phyloP scores from a whole-genome alignment of 1,284 basidiomycete genomes.

The Apiotrichum siamense region DNA sequence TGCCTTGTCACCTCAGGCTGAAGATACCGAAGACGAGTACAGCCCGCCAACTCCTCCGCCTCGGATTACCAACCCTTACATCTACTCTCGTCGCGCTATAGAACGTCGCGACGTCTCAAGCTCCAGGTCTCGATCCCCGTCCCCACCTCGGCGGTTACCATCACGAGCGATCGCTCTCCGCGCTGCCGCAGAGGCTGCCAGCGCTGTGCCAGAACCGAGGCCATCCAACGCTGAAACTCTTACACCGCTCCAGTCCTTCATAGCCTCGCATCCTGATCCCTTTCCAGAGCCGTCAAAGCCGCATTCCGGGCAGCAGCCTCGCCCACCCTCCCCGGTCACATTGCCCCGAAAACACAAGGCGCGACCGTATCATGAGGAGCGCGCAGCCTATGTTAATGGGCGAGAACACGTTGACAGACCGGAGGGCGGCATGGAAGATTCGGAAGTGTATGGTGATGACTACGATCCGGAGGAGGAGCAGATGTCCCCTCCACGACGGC shows the following conservation, averaged over 20 bases:
- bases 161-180: conserved; percentile 22
- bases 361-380: conserved; percentile 10
- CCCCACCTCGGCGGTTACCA: conserved; percentile 13
- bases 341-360: conserved; percentile 33
- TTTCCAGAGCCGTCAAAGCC: conserved; percentile 6
- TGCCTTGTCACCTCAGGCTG: neutral
- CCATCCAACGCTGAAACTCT: conserved; percentile 9
- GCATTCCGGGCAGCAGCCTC: conserved; percentile 10
- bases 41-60: conserved; percentile 40
- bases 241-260: conserved; percentile 26
- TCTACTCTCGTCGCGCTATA: conserved; percentile 5
- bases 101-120: neutral
- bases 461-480: neutral
- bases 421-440: neutral
- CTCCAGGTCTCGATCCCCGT: neutral
- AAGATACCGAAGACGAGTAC: conserved; percentile 15
- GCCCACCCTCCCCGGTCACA: conserved; percentile 2
- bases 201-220: neutral
- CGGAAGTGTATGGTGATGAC: neutral
- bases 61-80: conserved; percentile 33
- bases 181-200: conserved; percentile 6
- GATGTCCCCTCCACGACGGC: neutral
- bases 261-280: conserved; percentile 17
- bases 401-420: neutral
- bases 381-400: neutral